Conservation (phyloP, 805 yeast genomes). For the Candida argentea region DNA sequence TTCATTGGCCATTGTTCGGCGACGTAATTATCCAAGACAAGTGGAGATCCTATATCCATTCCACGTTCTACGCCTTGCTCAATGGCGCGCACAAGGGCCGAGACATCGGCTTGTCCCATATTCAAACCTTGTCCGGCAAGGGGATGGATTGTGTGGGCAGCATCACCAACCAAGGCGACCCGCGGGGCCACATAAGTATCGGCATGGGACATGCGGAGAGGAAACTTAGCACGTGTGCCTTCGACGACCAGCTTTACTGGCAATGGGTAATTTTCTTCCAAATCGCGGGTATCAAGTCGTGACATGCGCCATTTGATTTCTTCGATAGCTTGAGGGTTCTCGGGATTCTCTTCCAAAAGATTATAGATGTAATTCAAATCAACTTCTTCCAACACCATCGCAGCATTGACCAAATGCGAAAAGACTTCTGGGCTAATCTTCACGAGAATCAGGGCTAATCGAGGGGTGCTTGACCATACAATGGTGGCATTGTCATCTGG, state of each 20-base stretch:
- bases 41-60: constrained; percentile 71
- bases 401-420: constrained; percentile 72
- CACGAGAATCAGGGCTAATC: constrained; percentile 53
- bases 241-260: constrained; percentile 49
- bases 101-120: constrained; percentile 94
- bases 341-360: constrained; percentile 24
- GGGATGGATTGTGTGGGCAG: constrained; percentile 97
- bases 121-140: constrained; percentile 96
- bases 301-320: constrained; percentile 69
- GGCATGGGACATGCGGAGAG: constrained; percentile 80
- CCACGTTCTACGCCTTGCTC: constrained; percentile 70
- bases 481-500: constrained; percentile 82
- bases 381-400: constrained; percentile 63
- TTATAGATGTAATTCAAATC: constrained; percentile 67
- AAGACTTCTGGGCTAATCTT: constrained; percentile 53
- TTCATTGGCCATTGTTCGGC: constrained; percentile 73
- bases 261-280: constrained; percentile 59
- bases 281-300: constrained; percentile 27
- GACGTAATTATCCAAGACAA: constrained; percentile 82
- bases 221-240: constrained; percentile 76
- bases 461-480: constrained; percentile 88
- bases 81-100: constrained; percentile 54
- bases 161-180: constrained; percentile 93
- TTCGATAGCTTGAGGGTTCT: constrained; percentile 40
- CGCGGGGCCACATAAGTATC: constrained; percentile 80